Evolutionary conservation across 225 moss, liverwort and hornwort species (phyloP).

Genomic region (Physcomitrium patens): DNA sequence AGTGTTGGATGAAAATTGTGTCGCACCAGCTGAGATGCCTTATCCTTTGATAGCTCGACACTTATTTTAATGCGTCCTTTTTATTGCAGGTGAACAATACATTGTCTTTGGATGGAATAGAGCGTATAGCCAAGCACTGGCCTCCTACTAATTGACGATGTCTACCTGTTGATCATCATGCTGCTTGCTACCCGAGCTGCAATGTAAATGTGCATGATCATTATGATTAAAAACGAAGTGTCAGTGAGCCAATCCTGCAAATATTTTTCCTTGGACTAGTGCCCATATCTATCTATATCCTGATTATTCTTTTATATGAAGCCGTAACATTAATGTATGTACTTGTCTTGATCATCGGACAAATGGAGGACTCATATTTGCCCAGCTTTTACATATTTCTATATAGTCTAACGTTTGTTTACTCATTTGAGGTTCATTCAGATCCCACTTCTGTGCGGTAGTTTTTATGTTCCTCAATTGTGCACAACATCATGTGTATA

Average conservation of each 20-base stretch:
- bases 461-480: too few species aligned
- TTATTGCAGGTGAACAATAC: slow-evolving; percentile 59
- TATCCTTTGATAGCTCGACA: background rate
- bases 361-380: too few species aligned
- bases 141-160: slow-evolving; percentile 46
- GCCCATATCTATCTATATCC: background rate
- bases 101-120: slow-evolving; percentile 66
- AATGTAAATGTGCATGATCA: slow-evolving; percentile 40
- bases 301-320: background rate
- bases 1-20: background rate
- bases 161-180: background rate
- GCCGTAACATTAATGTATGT: background rate
- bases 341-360: background rate
- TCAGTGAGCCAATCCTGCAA: slow-evolving; percentile 11
- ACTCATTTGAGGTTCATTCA: too few species aligned
- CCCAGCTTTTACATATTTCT: too few species aligned
- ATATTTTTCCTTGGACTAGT: slow-evolving; percentile 17
- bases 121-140: slow-evolving; percentile 63
- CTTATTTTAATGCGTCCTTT: slow-evolving; percentile 23
- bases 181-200: background rate
- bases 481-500: too few species aligned
- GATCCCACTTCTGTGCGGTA: too few species aligned
- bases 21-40: background rate
- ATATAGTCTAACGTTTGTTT: too few species aligned
- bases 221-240: slow-evolving; percentile 3